Percentiles rank a stretch among this genome's conserved stretches.
phyloP scores from a whole-genome alignment of 2,329 filamentous ascomycete genomes.

The Apiospora sp. region DNA sequence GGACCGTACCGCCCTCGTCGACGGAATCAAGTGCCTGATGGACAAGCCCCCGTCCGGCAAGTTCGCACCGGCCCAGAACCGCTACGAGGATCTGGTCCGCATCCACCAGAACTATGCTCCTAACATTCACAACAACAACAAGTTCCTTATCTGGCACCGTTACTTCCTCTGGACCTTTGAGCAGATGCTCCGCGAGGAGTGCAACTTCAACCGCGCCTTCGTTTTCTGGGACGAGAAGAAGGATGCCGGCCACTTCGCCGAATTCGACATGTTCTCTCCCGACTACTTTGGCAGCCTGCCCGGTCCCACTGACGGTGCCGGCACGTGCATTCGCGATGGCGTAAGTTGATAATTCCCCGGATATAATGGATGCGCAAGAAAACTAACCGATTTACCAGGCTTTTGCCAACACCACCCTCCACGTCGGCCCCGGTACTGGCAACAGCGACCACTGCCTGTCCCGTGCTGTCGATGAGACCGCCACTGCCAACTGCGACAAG shows the following conservation, averaged over 20 bases:
- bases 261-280: conserved; percentile 40
- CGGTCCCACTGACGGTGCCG: conserved; percentile 36
- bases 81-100: conserved; percentile 44
- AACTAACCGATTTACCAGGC: conserved; percentile 25
- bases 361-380: neutral
- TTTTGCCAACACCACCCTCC: conserved; percentile 35
- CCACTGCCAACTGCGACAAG: conserved; percentile 37
- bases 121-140: conserved; percentile 44
- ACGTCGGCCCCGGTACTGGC: conserved; percentile 33
- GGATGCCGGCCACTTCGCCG: conserved; percentile 41
- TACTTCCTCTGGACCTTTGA: conserved; percentile 31
- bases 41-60: conserved; percentile 38
- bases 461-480: conserved; percentile 41
- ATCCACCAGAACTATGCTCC: conserved; percentile 43
- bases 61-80: conserved; percentile 38
- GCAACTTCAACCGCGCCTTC: conserved; percentile 42
- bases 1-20: conserved; percentile 40
- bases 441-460: conserved; percentile 43
- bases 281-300: conserved; percentile 42
- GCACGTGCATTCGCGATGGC: conserved; percentile 40
- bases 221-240: conserved; percentile 47
- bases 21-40: conserved; percentile 41
- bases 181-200: conserved; percentile 41
- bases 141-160: conserved; percentile 45
- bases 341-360: conserved; percentile 30